These are phyloP conservation scores for Aspergillus quadricinctus DNA, from an alignment of 2,329 filamentous ascomycete genomes.

Conservation along the genomic window DNA sequence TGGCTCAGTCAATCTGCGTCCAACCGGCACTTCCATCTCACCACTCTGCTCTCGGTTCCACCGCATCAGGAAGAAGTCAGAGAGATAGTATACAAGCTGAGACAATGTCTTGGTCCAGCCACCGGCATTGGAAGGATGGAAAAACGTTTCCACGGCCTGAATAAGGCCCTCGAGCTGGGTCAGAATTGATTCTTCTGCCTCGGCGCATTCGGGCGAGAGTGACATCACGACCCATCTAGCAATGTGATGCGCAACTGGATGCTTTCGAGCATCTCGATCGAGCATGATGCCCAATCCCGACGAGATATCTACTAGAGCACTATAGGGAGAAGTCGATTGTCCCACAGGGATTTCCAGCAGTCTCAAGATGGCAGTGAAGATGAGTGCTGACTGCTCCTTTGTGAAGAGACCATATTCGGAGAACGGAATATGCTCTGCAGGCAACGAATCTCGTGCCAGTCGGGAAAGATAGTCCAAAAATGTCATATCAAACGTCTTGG, in stretches of 20 bases:
- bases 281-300: conserved; percentile 80
- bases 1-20: conserved; percentile 72
- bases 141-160: conserved; percentile 95
- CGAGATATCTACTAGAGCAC: conserved; percentile 70
- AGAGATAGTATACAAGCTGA: conserved; percentile 85
- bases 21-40: conserved; percentile 79
- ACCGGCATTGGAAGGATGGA: conserved; percentile 95
- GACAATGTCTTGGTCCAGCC: conserved; percentile 85
- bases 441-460: conserved; percentile 76
- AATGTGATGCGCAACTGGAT: conserved; percentile 86
- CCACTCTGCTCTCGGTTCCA: conserved; percentile 95
- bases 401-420: conserved; percentile 87
- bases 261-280: conserved; percentile 89
- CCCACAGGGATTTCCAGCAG: conserved; percentile 94
- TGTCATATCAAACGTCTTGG: conserved; percentile 77
- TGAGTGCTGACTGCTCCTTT: conserved; percentile 81
- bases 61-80: conserved; percentile 93
- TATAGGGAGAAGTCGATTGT: conserved; percentile 90
- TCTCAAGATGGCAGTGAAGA: conserved; percentile 87
- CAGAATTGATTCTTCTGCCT: conserved; percentile 73
- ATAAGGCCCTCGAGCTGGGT: conserved; percentile 84
- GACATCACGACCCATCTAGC: conserved; percentile 92
- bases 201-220: conserved; percentile 75
- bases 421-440: conserved; percentile 71
- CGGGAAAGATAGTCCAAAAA: conserved; percentile 89